phyloP scores from a whole-genome alignment of 2,329 filamentous ascomycete genomes.

The Knufia petricola region DNA sequence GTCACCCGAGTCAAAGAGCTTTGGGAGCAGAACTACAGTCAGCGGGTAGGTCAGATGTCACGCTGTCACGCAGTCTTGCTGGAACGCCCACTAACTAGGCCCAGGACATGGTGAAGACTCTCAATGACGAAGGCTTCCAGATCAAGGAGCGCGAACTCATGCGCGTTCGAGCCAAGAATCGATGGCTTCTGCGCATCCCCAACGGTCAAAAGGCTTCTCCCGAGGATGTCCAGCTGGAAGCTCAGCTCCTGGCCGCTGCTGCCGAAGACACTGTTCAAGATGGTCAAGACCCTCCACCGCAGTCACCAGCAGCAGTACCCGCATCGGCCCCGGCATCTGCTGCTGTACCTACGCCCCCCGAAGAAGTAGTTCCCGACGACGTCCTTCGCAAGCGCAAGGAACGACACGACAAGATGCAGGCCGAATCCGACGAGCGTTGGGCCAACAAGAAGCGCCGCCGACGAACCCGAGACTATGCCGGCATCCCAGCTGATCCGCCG shows the following conservation, averaged over 20 bases:
- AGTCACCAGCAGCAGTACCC: not conserved
- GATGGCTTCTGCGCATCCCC: slow-evolving; percentile 55
- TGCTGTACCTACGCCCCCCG: no score
- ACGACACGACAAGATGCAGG: slow-evolving; percentile 45
- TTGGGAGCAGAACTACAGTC: slow-evolving; percentile 64
- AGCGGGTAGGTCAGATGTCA: slow-evolving; percentile 44
- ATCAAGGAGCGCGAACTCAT: slow-evolving; percentile 63
- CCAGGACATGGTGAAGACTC: slow-evolving; percentile 57
- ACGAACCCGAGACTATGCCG: slow-evolving; percentile 58
- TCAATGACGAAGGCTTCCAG: slow-evolving; percentile 63
- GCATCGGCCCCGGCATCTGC: no score
- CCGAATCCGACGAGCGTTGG: slow-evolving; percentile 54
- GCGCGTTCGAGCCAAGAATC: slow-evolving; percentile 58
- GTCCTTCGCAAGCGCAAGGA: slow-evolving; percentile 45
- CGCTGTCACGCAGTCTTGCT: no score
- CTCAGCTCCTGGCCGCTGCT: slow-evolving; percentile 21
- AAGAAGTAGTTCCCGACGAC: slow-evolving; percentile 33
- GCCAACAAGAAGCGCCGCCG: slow-evolving; percentile 56
- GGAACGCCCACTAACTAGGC: no score
- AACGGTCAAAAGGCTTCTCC: slow-evolving; percentile 44
- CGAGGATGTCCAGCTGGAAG: slow-evolving; percentile 19
- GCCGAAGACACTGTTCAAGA: slow-evolving; percentile 23
- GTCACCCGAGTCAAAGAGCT: slow-evolving; percentile 63
- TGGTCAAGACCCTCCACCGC: slow-evolving; percentile 6
- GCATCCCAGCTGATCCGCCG: slow-evolving; percentile 56